Evolutionary conservation across 352 stramenopile species (phyloP), one percentile per base, ranked within the genome.

Genomic region (Pythium brachiatum): DNA sequence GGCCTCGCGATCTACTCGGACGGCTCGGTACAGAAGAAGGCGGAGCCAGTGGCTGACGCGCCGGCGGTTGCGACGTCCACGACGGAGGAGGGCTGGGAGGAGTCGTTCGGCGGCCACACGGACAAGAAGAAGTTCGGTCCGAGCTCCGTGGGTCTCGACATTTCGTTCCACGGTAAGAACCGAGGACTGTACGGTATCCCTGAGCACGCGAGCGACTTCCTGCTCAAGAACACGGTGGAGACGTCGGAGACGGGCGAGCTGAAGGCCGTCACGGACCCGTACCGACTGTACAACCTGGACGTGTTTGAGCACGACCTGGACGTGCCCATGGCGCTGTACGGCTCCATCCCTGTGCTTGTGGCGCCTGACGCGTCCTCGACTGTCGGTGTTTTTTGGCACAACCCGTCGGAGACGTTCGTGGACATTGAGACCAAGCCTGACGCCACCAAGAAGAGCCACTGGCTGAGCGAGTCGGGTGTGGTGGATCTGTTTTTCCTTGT

Each of bases 261-360:
- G 27, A 80, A 76, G 56, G 70, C 73, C 3, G 23, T 83, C 11
- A 78, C 71, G n/a, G 96, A 99, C 60, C 98, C 98, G 8, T 99
- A 99, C 74, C 89, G 98, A 8, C 82, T 99, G 52, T 99, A 99
- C 80, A 99, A 99, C 66, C 82, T 99, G 32, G 98, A 99, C 70
- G 98, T 99, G 20, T 99, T 99, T 70, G 97, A 99, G 81, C 99
- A 99, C 76, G 97, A 99, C 61, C 80, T 99, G 60, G 94, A 99
- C 70, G 90, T 97, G 29, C 93, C 97, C n/a, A 99, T 99, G 94
- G 94, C 97, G 43, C 77, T 99, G 32, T 99, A 99, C 78, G 97
- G 97, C 20, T 74, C 80, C 21, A 94, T 90, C 53, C 81, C 84
- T 2, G 63, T 93, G 67, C 67, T 93, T 0, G 78, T 93, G 36